A percentile compares a stretch with the other conserved stretches of the same genome.
These are phyloP conservation scores for Fusarium proliferatum DNA, from an alignment of 2,329 filamentous ascomycete species.

Conservation along the genomic window DNA sequence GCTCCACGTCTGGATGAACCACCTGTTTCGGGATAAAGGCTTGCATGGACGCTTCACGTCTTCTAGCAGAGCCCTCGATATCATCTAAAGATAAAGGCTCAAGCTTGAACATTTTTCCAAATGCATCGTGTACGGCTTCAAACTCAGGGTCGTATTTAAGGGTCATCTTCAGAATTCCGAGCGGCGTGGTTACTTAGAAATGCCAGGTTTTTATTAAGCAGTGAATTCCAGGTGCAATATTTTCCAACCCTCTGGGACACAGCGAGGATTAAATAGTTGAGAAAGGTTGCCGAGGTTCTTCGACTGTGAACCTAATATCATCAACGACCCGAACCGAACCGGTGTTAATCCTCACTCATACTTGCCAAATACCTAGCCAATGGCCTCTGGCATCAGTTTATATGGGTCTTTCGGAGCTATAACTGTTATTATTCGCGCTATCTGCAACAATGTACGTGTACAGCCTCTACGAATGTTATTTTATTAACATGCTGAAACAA, in stretches of 20 bases:
- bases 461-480: not conserved
- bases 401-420: too few species aligned
- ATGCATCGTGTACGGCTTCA: not conserved
- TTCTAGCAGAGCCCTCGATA: not conserved
- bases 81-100: not conserved
- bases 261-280: not conserved
- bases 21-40: not conserved
- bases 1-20: not conserved
- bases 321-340: not conserved
- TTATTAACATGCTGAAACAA: not conserved
- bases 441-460: not conserved
- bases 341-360: not conserved
- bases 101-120: not conserved
- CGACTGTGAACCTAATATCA: not conserved
- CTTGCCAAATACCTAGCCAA: too few species aligned
- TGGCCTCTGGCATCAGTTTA: too few species aligned
- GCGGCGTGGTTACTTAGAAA: not conserved
- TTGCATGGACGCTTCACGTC: not conserved
- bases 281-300: not conserved
- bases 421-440: too few species aligned
- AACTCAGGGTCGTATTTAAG: not conserved
- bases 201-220: not conserved
- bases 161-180: not conserved
- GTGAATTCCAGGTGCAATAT: rapidly evolving
- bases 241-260: not conserved